These are phyloP conservation scores for Backusella psychrophila DNA, from an alignment of 192 early-diverging fungal genomes.

Conservation along the genomic window DNA sequence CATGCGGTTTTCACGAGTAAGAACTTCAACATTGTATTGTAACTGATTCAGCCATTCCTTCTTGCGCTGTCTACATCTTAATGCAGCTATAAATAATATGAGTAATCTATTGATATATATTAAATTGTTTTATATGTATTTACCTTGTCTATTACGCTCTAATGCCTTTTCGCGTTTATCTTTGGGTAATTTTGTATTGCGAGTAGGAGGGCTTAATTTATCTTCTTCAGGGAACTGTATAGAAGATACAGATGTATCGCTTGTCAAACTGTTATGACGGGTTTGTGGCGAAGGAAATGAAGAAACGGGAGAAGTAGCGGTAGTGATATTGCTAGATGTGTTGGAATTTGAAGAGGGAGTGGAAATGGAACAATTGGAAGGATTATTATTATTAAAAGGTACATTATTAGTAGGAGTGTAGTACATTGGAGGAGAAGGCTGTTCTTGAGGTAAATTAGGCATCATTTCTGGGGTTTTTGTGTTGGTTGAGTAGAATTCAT, in stretches of 20 bases:
- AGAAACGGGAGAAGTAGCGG: background rate
- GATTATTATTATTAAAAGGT: background rate
- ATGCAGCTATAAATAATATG: conserved; percentile 54
- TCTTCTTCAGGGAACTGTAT: background rate
- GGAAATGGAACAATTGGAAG: background rate
- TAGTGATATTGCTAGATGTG: background rate
- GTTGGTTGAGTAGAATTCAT: background rate
- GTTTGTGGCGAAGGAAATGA: background rate
- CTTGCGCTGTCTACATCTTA: conserved; percentile 92
- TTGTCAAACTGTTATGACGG: background rate
- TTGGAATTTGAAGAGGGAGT: background rate
- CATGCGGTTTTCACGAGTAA: conserved; percentile 62
- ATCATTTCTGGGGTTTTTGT: background rate
- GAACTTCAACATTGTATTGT: conserved; percentile 59
- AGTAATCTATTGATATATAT: background rate
- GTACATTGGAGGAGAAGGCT: background rate
- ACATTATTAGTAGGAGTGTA: background rate
- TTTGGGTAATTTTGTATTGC: background rate
- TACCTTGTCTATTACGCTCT: background rate
- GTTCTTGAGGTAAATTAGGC: background rate
- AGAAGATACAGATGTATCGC: background rate
- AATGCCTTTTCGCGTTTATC: background rate
- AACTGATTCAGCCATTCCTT: conserved; percentile 84
- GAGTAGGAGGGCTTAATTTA: background rate
- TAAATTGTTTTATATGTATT: background rate